Evolutionary conservation across 1,284 basidiomycete genomes (phyloP), one percentile per base, ranked within the genome.

Genomic region (Jaminaea rosea): DNA sequence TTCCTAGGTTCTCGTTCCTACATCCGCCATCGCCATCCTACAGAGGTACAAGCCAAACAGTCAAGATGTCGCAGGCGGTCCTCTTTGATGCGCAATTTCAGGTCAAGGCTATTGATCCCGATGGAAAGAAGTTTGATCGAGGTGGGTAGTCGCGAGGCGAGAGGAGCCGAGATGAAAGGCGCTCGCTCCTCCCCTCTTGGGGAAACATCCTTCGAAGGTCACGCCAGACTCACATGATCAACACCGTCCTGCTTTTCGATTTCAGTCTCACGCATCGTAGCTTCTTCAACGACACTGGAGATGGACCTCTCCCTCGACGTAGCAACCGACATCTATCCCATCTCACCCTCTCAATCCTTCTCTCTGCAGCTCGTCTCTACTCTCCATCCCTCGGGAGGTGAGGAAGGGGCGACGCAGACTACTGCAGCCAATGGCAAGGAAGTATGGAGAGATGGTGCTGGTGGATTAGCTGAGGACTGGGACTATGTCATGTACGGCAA

Each of bases 401-500:
- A 81, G 80, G 23, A 21, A n/a, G 49, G 26, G 11, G 26, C 34
- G 34, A 82, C 83, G 44, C 84, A 69, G 84, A 87, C 74, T 83
- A 23, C 19, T 31, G 21, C 29, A 46, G 34, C 13, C 27, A 49
- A 9, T 17, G 21, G 21, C 41, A 37, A 29, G 29, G 81, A 87
- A 69, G 81, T 87, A 46, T 91, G 91, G 88, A 78, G 91, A 74
- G 86, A 89, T 75, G 86, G 88, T 3, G 80, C 83, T 62, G 79
- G 85, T 70, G 92, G 92, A 0, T 75, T 98, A 27, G 92, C 96
- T 59, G 88, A 91, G 56, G 92, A 97, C 64, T 98, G 90, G 69
- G 93, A 97, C 73, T 98, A 98, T 78, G 93, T 98, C 60, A 96
- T 97, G 92, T 91, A 89, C 74, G 93, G 93, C 41, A 97, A 94